Percentiles rank a stretch among this genome's conserved stretches.
Evolutionary conservation across 2,329 filamentous ascomycete species (phyloP).

Genomic region (Bimuria novae-zelandiae): DNA sequence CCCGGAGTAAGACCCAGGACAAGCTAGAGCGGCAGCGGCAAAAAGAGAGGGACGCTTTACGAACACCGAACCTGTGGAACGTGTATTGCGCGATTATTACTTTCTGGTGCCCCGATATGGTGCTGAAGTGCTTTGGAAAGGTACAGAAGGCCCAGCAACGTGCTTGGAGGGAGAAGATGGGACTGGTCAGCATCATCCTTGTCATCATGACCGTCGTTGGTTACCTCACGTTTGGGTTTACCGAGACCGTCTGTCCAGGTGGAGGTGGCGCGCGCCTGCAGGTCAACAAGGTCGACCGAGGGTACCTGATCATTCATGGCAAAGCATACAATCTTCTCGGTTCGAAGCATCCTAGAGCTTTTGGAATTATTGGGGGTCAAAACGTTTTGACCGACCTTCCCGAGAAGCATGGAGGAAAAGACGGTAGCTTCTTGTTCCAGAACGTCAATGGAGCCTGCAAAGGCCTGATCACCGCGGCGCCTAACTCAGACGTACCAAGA

Average conservation of each 20-base stretch:
- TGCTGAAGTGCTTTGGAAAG: slow-evolving; percentile 85
- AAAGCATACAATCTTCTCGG: slow-evolving; percentile 80
- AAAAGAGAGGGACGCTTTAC: slow-evolving; percentile 66
- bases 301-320: slow-evolving; percentile 97
- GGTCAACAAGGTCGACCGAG: slow-evolving; percentile 77
- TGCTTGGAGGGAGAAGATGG: slow-evolving; percentile 98
- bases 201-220: slow-evolving; percentile 87
- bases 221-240: slow-evolving; percentile 97
- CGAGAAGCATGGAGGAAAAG: slow-evolving; percentile 80
- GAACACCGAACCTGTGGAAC: slow-evolving; percentile 88
- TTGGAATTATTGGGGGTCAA: slow-evolving; percentile 72
- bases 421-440: slow-evolving; percentile 96
- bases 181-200: slow-evolving; percentile 90
- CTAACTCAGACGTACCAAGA: slow-evolving; percentile 77
- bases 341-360: slow-evolving; percentile 78
- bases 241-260: slow-evolving; percentile 77
- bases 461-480: slow-evolving; percentile 74
- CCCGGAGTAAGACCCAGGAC: slow-evolving; percentile 63
- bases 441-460: slow-evolving; percentile 98
- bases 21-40: slow-evolving; percentile 65
- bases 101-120: slow-evolving; percentile 88
- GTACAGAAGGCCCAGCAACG: slow-evolving; percentile 82
- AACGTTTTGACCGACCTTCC: slow-evolving; percentile 90
- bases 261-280: slow-evolving; percentile 71
- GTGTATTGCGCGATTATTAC: slow-evolving; percentile 93